These are phyloP conservation scores for Capsella rubella DNA, from an alignment of 441 rosid genomes.

Conservation along the genomic window DNA sequence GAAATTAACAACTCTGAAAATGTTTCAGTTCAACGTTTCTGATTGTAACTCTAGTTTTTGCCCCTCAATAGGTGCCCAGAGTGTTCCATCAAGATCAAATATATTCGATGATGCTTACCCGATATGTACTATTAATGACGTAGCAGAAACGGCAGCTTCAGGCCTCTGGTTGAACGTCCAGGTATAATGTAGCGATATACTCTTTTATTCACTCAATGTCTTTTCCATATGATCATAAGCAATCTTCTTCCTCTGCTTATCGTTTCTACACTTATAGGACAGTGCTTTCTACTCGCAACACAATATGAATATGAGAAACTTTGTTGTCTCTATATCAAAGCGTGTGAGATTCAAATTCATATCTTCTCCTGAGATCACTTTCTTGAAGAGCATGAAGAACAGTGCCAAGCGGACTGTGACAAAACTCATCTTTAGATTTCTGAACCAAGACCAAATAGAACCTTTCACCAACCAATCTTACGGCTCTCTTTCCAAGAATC, in stretches of 20 bases:
- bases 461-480: slow-evolving; percentile 79
- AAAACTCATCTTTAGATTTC: slow-evolving; percentile 68
- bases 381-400: slow-evolving; percentile 55
- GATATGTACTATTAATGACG: slow-evolving; percentile 51
- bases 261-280: slow-evolving; percentile 56
- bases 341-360: slow-evolving; percentile 55
- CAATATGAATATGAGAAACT: slow-evolving; percentile 71
- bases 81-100: slow-evolving; percentile 52
- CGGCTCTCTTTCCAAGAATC: slow-evolving; percentile 58
- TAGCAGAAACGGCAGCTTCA: slow-evolving; percentile 44
- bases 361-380: slow-evolving; percentile 84
- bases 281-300: slow-evolving; percentile 67
- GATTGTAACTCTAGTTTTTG: background rate
- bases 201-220: slow-evolving; percentile 3
- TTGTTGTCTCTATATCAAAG: slow-evolving; percentile 55
- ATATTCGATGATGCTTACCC: slow-evolving; percentile 46
- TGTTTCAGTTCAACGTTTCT: slow-evolving; percentile 16
- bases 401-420: slow-evolving; percentile 49
- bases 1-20: slow-evolving; percentile 13
- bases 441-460: slow-evolving; percentile 51
- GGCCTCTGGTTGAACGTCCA: slow-evolving; percentile 84
- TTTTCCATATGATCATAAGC: slow-evolving; percentile 12
- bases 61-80: slow-evolving; percentile 61
- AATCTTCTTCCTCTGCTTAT: slow-evolving; percentile 12
- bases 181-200: slow-evolving; percentile 54